phyloP scores from a whole-genome alignment of 768 basidiomycete genomes.

The Sporobolomyces phaffii region DNA sequence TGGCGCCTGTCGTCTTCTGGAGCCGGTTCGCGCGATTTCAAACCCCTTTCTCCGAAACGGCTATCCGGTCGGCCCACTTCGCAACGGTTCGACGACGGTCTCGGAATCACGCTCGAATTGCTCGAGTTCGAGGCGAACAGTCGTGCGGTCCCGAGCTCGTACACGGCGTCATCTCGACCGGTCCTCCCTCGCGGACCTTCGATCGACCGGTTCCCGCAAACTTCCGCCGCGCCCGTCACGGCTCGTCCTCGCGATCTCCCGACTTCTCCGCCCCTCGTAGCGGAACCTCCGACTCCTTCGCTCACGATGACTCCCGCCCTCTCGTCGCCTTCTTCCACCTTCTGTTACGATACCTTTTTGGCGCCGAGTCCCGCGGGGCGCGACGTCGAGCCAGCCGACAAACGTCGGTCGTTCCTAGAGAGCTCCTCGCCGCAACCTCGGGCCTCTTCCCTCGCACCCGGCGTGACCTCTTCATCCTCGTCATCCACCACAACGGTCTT shows the following conservation, averaged over 20 bases:
- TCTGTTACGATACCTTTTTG: not conserved
- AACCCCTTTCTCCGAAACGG: constrained; percentile 5
- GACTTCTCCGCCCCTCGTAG: constrained; percentile 8
- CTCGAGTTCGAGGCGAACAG: not conserved
- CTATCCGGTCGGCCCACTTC: not conserved
- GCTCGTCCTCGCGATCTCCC: not conserved
- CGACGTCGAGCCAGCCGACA: not conserved
- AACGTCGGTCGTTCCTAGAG: not conserved
- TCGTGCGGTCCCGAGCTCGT: not conserved
- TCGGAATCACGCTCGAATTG: constrained; percentile 10
- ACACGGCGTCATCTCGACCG: constrained; percentile 3
- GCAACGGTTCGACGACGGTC: constrained; percentile 14
- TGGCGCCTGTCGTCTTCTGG: constrained; percentile 5
- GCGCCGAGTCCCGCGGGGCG: no score
- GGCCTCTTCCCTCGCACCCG: not conserved
- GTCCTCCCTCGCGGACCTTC: not conserved
- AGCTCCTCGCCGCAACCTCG: not conserved
- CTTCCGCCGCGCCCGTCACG: not conserved
- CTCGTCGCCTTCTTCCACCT: not conserved
- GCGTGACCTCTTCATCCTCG: not conserved
- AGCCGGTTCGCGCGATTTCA: constrained; percentile 19
- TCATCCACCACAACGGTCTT: not conserved
- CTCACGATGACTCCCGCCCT: not conserved
- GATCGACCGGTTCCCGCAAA: constrained; percentile 2
- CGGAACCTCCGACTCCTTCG: not conserved